phyloP scores from a whole-genome alignment of 306 rosid genomes.

The Vigna radiata region DNA sequence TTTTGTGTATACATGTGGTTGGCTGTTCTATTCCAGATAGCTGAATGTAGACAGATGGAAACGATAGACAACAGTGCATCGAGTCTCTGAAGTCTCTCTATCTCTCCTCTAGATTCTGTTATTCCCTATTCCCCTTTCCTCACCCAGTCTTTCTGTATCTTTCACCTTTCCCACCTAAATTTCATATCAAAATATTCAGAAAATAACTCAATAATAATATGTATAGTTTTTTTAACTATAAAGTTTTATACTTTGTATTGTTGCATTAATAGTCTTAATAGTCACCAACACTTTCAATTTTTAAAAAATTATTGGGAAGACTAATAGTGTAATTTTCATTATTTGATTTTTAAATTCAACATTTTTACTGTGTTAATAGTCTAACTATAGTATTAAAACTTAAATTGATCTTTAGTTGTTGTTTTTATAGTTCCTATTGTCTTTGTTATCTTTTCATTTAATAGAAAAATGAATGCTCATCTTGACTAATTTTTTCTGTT shows the following conservation, averaged over 20 bases:
- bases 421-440: neutral
- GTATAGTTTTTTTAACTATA: neutral
- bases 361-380: slow-evolving; percentile 11
- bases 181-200: too few relatives aligned
- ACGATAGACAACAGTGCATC: too few relatives aligned
- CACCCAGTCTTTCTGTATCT: too few relatives aligned
- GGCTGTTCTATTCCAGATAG: too few relatives aligned
- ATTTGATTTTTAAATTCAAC: slow-evolving; percentile 21
- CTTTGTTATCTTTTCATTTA: slow-evolving; percentile 3
- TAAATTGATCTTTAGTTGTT: slow-evolving; percentile 2
- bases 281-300: neutral
- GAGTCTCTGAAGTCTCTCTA: too few relatives aligned
- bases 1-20: too few relatives aligned
- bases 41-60: too few relatives aligned
- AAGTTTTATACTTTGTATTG: slow-evolving; percentile 1
- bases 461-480: neutral
- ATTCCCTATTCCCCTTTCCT: too few relatives aligned
- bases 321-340: neutral
- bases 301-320: slow-evolving; percentile 6
- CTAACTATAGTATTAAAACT: slow-evolving; percentile 8
- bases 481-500: slow-evolving; percentile 34
- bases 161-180: too few relatives aligned
- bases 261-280: neutral
- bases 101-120: too few relatives aligned
- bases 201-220: neutral